Evolutionary conservation across 2,329 filamentous ascomycete genomes (phyloP), one percentile per base, ranked within the genome.

Genomic region (Colletotrichum plurivorum): DNA sequence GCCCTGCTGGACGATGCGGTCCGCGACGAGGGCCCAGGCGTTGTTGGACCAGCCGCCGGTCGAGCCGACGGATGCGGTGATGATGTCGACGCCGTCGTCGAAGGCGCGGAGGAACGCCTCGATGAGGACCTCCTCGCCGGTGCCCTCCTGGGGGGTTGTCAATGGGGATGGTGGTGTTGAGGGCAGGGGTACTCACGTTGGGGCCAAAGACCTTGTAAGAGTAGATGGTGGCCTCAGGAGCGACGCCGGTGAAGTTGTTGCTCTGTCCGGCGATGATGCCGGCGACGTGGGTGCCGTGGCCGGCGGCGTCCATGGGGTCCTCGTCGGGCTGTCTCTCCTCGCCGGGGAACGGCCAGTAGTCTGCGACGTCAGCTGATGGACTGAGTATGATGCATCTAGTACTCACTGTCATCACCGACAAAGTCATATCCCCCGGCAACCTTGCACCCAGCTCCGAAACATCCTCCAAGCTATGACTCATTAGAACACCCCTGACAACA

Each of bases 261-360:
- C 22, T 27, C 22, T 58, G 53, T 54, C 45, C 62, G 4, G 62
- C 53, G 22, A 65, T 46, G 64, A 68, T 49, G 36, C 52, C 45
- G 15, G 43, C 83, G 20, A 89, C 87, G 76, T 89, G 88, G 1
- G 87, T 89, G 31, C 89, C 89, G 76, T 91, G 89, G 3, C 88
- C 88, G 2, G 75, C 78, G 72, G 86, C 88, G 71, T 86, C 86
- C 73, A 86, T 85, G 2, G 88, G 89, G 69, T 88, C 85, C 2
- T 77, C 62, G 70, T 86, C 85, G 1, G 86, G 85, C 8, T 65
- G 71, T 60, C 77, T 77, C 31, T 59, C 49, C 20, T 72, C 70
- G 15, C 69, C 69, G 10, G 65, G 65, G 46, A 39, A 69, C 5
- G 66, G 66, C 71, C 20, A 79, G 49, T 60, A 45, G 27, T 13